phyloP scores from a whole-genome alignment of 2,329 filamentous ascomycete species.

The Diaporthe vexans region DNA sequence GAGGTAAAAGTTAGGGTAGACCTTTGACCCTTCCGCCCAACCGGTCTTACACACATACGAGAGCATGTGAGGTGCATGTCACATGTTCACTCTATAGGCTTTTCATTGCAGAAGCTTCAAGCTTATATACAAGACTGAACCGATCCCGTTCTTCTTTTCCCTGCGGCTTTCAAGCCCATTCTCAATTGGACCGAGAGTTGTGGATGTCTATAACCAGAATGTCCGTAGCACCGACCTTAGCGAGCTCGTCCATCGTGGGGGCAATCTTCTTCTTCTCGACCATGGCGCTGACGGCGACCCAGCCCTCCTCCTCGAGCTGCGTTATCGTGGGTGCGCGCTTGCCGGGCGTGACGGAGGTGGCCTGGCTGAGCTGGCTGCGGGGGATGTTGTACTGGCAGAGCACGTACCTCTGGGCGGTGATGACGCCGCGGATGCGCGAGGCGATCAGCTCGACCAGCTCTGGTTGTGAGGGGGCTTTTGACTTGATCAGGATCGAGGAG shows the following conservation, averaged over 20 bases:
- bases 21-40: no score
- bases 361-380: conserved; percentile 75
- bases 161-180: neutral
- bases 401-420: conserved; percentile 93
- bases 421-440: conserved; percentile 90
- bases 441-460: conserved; percentile 87
- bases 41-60: neutral
- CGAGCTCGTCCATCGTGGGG: conserved; percentile 87
- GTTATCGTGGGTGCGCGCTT: conserved; percentile 94
- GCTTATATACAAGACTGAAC: conserved; percentile 18
- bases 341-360: conserved; percentile 86
- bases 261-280: conserved; percentile 90
- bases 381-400: conserved; percentile 97
- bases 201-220: conserved; percentile 89
- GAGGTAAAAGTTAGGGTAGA: no score
- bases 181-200: conserved; percentile 63
- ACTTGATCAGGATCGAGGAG: conserved; percentile 92
- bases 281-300: conserved; percentile 97
- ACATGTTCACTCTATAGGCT: neutral
- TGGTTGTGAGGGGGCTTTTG: conserved; percentile 83
- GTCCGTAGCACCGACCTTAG: conserved; percentile 82
- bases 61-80: neutral
- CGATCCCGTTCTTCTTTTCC: neutral
- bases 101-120: conserved; percentile 10
- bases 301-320: conserved; percentile 87